Percentiles rank a stretch among this genome's conserved stretches.
These are phyloP conservation scores for Globisporangium cederbergense DNA, from an alignment of 352 stramenopile genomes.

Conservation along the genomic window DNA sequence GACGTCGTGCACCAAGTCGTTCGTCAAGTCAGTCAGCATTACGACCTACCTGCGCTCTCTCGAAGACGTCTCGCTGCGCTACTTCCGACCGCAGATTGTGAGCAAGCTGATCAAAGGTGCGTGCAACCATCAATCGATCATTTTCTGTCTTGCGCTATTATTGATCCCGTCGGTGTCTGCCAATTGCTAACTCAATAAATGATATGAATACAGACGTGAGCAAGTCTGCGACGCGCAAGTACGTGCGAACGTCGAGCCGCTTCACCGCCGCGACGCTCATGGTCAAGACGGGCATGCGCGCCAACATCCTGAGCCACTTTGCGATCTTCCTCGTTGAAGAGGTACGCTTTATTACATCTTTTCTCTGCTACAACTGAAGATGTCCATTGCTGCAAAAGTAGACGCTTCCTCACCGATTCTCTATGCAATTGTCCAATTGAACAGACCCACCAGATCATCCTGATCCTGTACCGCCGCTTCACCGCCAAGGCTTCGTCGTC, in stretches of 20 bases:
- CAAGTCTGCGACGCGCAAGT: constrained; percentile 79
- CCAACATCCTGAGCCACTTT: constrained; percentile 66
- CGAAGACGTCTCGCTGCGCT: constrained; percentile 59
- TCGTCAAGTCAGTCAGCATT: constrained; percentile 76
- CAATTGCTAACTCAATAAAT: not conserved
- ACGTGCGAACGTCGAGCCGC: constrained; percentile 57
- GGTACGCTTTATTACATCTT: constrained; percentile 27
- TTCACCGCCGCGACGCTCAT: constrained; percentile 51
- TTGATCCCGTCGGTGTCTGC: not conserved
- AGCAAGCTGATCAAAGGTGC: constrained; percentile 82
- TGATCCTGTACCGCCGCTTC: constrained; percentile 72
- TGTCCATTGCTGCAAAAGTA: not conserved
- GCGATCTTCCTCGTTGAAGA: constrained; percentile 85
- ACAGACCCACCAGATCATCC: constrained; percentile 63
- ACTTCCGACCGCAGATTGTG: constrained; percentile 52
- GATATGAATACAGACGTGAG: constrained; percentile 44
- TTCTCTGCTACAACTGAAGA: no score
- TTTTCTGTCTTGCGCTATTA: constrained; percentile 3
- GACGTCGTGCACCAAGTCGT: constrained; percentile 50
- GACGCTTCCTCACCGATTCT: not conserved
- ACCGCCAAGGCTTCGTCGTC: constrained; percentile 24
- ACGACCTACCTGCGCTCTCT: constrained; percentile 76
- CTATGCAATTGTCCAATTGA: not conserved
- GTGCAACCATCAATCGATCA: not conserved
- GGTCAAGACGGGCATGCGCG: constrained; percentile 77